Evolutionary conservation across 129 eudicot species (phyloP).

Genomic region (Helichrysum umbraculigerum): DNA sequence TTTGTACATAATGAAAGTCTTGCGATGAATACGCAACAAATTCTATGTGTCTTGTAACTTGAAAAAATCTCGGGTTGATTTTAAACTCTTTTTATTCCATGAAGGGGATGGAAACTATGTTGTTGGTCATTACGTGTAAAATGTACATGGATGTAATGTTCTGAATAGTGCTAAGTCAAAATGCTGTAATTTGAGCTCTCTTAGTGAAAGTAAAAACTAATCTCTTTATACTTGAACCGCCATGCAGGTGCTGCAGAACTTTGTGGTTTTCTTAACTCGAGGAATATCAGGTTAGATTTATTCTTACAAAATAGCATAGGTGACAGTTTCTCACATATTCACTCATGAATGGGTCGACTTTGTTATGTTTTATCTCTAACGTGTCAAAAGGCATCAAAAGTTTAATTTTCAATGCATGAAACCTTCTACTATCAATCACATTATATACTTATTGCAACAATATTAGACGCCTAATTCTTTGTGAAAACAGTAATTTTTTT

Average conservation of each 20-base stretch:
- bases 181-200: background rate
- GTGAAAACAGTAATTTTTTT: too few species aligned
- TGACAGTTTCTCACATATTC: background rate
- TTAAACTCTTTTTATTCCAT: too few species aligned
- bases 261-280: slow-evolving; percentile 67
- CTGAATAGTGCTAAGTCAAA: background rate
- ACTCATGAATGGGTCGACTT: background rate
- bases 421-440: background rate
- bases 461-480: too few species aligned
- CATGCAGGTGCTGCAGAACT: slow-evolving; percentile 85
- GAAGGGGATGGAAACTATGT: background rate
- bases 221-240: slow-evolving; percentile 22
- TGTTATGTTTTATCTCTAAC: background rate
- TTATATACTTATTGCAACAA: too few species aligned
- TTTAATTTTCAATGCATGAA: background rate
- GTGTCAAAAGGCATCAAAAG: background rate
- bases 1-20: too few species aligned
- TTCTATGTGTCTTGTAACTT: too few species aligned
- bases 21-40: too few species aligned
- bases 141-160: background rate
- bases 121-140: background rate
- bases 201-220: background rate
- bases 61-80: too few species aligned
- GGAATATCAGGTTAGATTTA: slow-evolving; percentile 58
- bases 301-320: background rate